Base-by-base conservation (phyloP, 2,329 filamentous ascomycete species). In the Trichoderma atrobrunneum region DNA sequence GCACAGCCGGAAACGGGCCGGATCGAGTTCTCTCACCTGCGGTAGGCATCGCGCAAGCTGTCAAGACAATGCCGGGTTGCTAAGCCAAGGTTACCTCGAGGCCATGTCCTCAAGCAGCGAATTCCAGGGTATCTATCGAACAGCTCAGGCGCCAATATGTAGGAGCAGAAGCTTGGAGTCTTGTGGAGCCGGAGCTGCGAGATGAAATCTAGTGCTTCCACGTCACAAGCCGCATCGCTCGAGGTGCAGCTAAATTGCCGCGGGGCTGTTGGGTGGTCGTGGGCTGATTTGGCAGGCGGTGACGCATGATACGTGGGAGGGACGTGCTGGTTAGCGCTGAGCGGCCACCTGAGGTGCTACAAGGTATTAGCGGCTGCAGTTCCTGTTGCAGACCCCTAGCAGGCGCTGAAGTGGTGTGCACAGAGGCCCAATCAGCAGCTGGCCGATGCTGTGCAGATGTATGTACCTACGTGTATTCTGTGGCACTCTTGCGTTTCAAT, bases 11-110 rank as follows among this genome's bases (percentile, higher is more conserved):
- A 21, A 24, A 14, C 18, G 21, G 28, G 39, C 28, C 28, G 48
- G 10, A 21, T 16, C 12, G 10, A n/a, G 14, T 39, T 36, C 70
- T 51, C 70, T 62, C 70, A 72, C 72, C 72, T 66, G 72, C 78
- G 75, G 78, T 77, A 39, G 78, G 74, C 78, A 79, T 79, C 65
- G 65, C 75, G 75, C 60, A 36, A 34, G 72, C 70, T 71, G 39
- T 72, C 11, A 28, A 57, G 24, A 63, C 28, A 34, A 61, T 32
- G 51, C 65, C 56, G 48, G 65, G 28, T 70, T 62, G 72, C 34
- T 72, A 57, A 36, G 36, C 61, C 5, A 64, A 21, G 34, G 24
- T 43, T 66, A 74, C 39, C n/a, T 63, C 64, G 59, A 54, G 56
- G 72, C 75, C 75, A 76, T 76, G 63, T 66, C 75, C 70, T 72